Evolutionary conservation across 768 basidiomycete species (phyloP).

Genomic region (Boletus huronensis): DNA sequence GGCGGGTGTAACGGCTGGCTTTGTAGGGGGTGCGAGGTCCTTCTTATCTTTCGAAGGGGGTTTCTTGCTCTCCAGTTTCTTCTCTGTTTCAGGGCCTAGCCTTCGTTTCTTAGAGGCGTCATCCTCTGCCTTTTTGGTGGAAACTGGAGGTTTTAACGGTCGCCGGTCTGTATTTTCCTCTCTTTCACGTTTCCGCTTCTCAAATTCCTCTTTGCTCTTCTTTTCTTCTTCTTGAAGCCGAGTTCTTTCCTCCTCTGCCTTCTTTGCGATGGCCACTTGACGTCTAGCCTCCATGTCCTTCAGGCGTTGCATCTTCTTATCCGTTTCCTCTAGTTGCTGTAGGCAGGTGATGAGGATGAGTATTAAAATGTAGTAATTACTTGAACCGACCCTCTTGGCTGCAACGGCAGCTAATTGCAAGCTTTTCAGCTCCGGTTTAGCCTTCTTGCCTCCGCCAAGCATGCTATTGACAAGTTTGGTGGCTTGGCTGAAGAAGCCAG

Average conservation of each 20-base stretch:
- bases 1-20: conserved; percentile 24
- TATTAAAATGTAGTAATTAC: not conserved
- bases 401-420: conserved; percentile 77
- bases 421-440: conserved; percentile 74
- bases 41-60: conserved; percentile 54
- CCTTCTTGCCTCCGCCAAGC: conserved; percentile 67
- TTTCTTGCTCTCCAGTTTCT: conserved; percentile 61
- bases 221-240: conserved; percentile 64
- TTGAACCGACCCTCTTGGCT: conserved; percentile 75
- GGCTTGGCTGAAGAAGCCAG: conserved; percentile 68
- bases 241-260: conserved; percentile 73
- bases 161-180: conserved; percentile 75
- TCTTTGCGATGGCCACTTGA: conserved; percentile 65
- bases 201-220: conserved; percentile 68
- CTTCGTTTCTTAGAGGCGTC: conserved; percentile 73
- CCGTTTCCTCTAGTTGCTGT: conserved; percentile 87
- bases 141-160: conserved; percentile 43
- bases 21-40: conserved; percentile 26
- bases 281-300: conserved; percentile 83
- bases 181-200: conserved; percentile 77
- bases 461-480: conserved; percentile 65
- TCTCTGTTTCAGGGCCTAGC: conserved; percentile 47
- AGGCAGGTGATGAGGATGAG: conserved; percentile 4
- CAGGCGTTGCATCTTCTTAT: conserved; percentile 68
- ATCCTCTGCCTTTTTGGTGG: conserved; percentile 70